Evolutionary conservation across 305 asterid species (phyloP), one percentile per base, ranked within the genome.

Genomic region (Ruellia speciosa): DNA sequence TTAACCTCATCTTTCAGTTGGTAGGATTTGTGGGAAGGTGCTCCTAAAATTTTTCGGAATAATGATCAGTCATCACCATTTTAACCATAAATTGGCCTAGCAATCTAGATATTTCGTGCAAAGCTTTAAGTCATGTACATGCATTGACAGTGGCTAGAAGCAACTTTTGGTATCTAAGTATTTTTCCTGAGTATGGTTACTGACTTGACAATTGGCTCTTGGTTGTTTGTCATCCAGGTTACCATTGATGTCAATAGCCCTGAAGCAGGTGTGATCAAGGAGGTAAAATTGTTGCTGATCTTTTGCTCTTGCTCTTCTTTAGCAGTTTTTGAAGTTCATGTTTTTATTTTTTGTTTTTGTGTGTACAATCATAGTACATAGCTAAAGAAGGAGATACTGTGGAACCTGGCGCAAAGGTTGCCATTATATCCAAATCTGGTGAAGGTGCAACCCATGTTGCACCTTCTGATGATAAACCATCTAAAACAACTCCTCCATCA

Each of bases 351-450:
- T 52, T n/a, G 16, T 52, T 33, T 24, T 35, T 58, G 31, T 68
- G 33, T 56, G 31, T 37, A 52, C 40, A 3, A 48, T 54, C 49
- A 18, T 75, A 92, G 99, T 79, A 84, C 67, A 62, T 82, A 58
- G 99, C 94, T 56, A 84, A 84, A 72, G 99, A 93, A 77, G 99
- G 99, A 46, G 97, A 93, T 63, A 93, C 94, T 12, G 97, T 93
- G 60, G 97, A 86, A 68, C 99, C 97, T 66, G 99, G 99, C 63
- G 77, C 90, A 47, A 84, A 82, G 81, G 74, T 92, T 41, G 99
- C 96, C 15, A 72, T 88, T 68, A 93, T 93, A 68, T 86, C 96
- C 67, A 93, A 77, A 74, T 86, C 99, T 58, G 88, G 73, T 59
- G 96, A 88, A 77, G 97, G 86, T 72, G 92, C 57, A 37, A 68